A percentile compares a stretch with the other conserved stretches of the same genome.
phyloP scores from a whole-genome alignment of 83 land plant genomes.

The Isoetes engelmannii region DNA sequence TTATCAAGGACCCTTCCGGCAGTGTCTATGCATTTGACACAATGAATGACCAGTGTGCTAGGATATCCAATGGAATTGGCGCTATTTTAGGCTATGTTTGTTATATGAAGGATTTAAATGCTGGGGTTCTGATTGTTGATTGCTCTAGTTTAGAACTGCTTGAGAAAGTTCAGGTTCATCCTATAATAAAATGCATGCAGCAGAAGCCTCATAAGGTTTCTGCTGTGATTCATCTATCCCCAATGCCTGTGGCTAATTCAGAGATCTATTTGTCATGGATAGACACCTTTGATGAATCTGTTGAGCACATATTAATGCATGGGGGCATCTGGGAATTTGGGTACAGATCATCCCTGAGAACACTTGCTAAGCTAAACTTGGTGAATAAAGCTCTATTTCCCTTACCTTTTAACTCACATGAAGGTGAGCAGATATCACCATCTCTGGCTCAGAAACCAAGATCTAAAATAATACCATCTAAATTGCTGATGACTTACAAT shows the following conservation, averaged over 20 bases:
- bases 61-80: neutral
- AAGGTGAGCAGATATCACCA: neutral
- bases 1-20: neutral
- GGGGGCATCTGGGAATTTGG: conserved; percentile 19
- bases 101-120: conserved; percentile 28
- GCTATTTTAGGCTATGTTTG: conserved; percentile 26
- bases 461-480: too few relatives aligned
- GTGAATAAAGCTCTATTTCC: conserved; percentile 22
- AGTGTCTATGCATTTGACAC: neutral
- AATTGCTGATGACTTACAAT: too few relatives aligned
- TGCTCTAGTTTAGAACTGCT: conserved; percentile 11
- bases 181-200: conserved; percentile 18
- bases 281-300: neutral
- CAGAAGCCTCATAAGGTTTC: conserved; percentile 10
- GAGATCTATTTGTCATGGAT: conserved; percentile 18
- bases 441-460: too few relatives aligned
- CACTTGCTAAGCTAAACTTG: conserved; percentile 26
- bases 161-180: conserved; percentile 12
- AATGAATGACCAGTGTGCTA: neutral
- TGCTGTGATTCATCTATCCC: conserved; percentile 27
- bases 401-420: conserved; percentile 15
- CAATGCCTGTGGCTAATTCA: conserved; percentile 8
- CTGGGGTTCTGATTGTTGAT: conserved; percentile 20
- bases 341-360: conserved; percentile 18
- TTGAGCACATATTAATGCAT: conserved; percentile 13